phyloP scores from a whole-genome alignment of 441 rosid genomes.

The Aleurites moluccanus region DNA sequence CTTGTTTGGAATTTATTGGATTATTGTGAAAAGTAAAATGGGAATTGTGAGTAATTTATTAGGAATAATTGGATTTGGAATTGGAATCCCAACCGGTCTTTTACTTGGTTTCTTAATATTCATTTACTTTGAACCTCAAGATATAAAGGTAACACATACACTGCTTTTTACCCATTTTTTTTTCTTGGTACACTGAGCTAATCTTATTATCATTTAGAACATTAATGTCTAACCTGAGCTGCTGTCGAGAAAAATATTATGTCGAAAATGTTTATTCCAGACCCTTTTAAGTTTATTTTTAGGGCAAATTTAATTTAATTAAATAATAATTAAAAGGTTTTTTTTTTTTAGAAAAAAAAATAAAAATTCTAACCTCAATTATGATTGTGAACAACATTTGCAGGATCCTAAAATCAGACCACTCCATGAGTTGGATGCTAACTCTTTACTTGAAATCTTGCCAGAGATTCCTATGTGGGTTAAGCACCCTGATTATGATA shows the following conservation, averaged over 20 bases:
- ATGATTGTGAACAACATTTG: neutral
- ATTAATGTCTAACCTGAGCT: no score
- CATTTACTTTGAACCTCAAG: constrained; percentile 51
- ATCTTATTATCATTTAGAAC: no score
- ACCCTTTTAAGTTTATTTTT: no score
- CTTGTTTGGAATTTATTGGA: neutral
- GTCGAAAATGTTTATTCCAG: no score
- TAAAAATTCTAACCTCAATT: neutral
- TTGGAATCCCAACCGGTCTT: constrained; percentile 52
- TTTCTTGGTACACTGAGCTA: no score
- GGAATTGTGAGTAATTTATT: constrained; percentile 45
- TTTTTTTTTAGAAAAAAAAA: no score
- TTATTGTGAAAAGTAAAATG: constrained; percentile 27
- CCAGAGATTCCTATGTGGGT: constrained; percentile 67
- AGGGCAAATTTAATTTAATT: no score
- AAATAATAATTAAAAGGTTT: no score
- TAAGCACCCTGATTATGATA: constrained; percentile 60
- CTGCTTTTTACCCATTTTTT: neutral
- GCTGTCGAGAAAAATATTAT: no score
- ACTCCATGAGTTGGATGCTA: constrained; percentile 44
- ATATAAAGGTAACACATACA: constrained; percentile 40
- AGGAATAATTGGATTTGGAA: constrained; percentile 50
- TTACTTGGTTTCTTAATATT: constrained; percentile 58
- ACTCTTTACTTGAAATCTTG: constrained; percentile 41
- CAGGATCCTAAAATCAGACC: constrained; percentile 53